Evolutionary conservation across 140 eudicot genomes (phyloP), one percentile per base, ranked within the genome.

Genomic region (Stevia rebaudiana): DNA sequence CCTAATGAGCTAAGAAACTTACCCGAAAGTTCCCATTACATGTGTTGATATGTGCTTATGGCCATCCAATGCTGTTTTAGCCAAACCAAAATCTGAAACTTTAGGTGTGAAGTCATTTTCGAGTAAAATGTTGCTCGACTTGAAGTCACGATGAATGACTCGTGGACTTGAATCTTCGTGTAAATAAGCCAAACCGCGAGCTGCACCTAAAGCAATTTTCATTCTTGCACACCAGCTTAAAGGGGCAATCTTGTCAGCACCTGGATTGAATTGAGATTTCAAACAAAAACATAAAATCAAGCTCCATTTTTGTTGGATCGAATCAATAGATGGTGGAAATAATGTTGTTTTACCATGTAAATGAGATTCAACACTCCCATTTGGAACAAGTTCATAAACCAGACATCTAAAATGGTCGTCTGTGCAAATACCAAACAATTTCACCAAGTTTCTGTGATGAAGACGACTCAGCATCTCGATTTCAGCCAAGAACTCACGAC

Each of bases 21-120:
- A 88, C 99, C 99, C 99, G 21, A 92, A 92, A 62, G 99, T 92
- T 58, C 99, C 99, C 89, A 92, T 92, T 41, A 92, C 97, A 74
- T 92, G 99, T 16, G 99, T 92, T 6, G 96, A 92, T 56, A 88
- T 83, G 53, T 81, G 95, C 74, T 81, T 84, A 72, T 78, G 88
- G 58, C 81, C 97, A 6, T 92, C 95, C 56, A 81, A 35, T 22
- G 99, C 95, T 0, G 89, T 63, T 77, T 83, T 88, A 68, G 99
- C 99, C 80, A 92, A 75, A 64, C 99, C 99, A 74, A 92, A 92
- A 69, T 92, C 99, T 3, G 95, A 92, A 61, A 88, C 99, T 83
- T 85, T 92, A 60, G 99, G 97, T 0, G 97, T 88, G 50, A 85
- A 85, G 67, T 92, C 99, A 46, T 88, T 74, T 74, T 92, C 99